phyloP scores from a whole-genome alignment of 257 asterid species.

The Scutellaria baicalensis region DNA sequence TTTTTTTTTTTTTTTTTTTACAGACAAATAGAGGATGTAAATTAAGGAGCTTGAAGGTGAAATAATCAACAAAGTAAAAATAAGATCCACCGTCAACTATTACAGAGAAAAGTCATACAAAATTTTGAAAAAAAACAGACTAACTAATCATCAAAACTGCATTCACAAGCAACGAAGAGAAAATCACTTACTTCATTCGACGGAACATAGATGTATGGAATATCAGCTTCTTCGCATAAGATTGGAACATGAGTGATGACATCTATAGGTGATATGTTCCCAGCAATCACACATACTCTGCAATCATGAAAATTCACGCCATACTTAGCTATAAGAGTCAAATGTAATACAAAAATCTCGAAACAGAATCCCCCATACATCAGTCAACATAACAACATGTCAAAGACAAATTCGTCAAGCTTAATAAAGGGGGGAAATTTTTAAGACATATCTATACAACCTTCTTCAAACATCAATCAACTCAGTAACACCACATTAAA shows the following conservation, averaged over 20 bases:
- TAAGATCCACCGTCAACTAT: too few relatives aligned
- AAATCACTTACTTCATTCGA: conserved; percentile 75
- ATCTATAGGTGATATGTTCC: conserved; percentile 88
- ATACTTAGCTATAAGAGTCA: neutral
- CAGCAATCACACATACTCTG: conserved; percentile 91
- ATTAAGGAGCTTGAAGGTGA: too few relatives aligned
- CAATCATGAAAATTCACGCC: conserved; percentile 9
- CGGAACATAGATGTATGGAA: conserved; percentile 71
- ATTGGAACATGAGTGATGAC: too few relatives aligned
- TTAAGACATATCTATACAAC: too few relatives aligned
- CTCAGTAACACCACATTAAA: too few relatives aligned
- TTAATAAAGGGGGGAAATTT: too few relatives aligned
- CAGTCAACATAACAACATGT: neutral
- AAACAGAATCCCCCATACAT: neutral
- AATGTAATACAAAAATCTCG: neutral
- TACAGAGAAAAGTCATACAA: too few relatives aligned
- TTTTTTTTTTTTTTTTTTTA: too few relatives aligned
- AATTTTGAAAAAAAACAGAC: too few relatives aligned
- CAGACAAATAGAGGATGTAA: too few relatives aligned
- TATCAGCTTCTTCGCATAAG: conserved; percentile 74
- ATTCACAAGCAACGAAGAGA: neutral
- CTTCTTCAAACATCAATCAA: neutral
- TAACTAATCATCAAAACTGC: too few relatives aligned
- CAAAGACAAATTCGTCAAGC: neutral
- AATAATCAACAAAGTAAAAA: too few relatives aligned